Evolutionary conservation across 225 moss, liverwort and hornwort species (phyloP), one percentile per base, ranked within the genome.

Genomic region (Straminergon stramineum): DNA sequence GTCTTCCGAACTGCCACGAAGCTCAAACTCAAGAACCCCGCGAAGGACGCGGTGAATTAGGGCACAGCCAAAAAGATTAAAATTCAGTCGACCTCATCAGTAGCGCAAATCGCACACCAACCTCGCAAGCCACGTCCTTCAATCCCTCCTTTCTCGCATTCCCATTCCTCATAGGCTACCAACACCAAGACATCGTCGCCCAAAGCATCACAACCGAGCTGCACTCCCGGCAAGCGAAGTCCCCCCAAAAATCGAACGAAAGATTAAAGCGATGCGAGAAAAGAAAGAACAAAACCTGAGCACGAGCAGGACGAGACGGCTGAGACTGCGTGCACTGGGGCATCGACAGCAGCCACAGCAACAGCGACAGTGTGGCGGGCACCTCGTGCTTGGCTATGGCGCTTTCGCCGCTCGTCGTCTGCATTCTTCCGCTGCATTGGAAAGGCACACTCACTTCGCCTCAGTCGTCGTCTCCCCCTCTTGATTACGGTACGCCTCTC

Each of bases 381-480:
- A 83, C 39, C 82, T 76, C 68, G 90, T 68, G 51, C 90, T 90
- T 90, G 67, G 90, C 87, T 87, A 83, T 90, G 90, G 87, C 90
- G 87, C 82, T 73, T 75, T 86, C 90, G 85, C 81, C 21, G 90
- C 90, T 52, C 81, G 57, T 79, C 58, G 48, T 65, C 53, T 75
- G 48, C 86, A 76, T 19, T 75, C 75, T 75, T 75, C 51, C 75
- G 18, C 19, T 51, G 31, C 75, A n/a, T 79, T 56, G 41, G 30
- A 53, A 55, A 34, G 79, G 8, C 48, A 23, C 79, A 20, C n/a
- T n/a, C 87, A 43, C 56, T 37, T 51, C 65, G 10, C 48, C 48
- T 66, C 39, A 28, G 39, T 17, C 26, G 58, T 39, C 57, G 57
- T 57, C 58, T 56, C 56, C 56, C 34, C 34, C 55, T 43, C 79